Conservation (phyloP, 2,329 filamentous ascomycete genomes). For the Westerdykella ornata region DNA sequence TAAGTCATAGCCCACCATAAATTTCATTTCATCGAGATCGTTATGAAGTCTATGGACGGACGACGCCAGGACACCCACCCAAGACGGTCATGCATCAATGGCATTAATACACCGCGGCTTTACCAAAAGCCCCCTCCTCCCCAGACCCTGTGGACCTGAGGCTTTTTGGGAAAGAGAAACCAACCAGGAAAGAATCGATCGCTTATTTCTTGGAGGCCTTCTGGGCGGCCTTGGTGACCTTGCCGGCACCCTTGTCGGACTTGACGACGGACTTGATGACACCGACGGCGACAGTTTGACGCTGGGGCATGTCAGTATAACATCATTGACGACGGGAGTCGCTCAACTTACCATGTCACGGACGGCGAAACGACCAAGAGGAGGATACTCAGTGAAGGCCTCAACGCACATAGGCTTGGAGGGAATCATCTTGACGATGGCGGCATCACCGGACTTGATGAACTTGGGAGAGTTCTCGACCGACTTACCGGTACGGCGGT, state of each 20-base stretch:
- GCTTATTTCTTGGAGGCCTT: constrained; percentile 41
- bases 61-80: constrained; percentile 29
- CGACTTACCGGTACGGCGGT: constrained; percentile 99
- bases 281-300: constrained; percentile 75
- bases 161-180: constrained; percentile 27
- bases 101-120: constrained; percentile 32
- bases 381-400: constrained; percentile 99
- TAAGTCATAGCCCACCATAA: constrained; percentile 23
- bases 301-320: constrained; percentile 39
- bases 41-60: constrained; percentile 38
- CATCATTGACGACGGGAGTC: not conserved
- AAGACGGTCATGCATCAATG: constrained; percentile 35
- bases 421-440: constrained; percentile 99
- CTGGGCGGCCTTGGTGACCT: constrained; percentile 46
- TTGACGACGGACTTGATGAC: constrained; percentile 69
- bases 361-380: constrained; percentile 99
- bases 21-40: constrained; percentile 31
- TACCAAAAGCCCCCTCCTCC: constrained; percentile 34
- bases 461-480: constrained; percentile 91
- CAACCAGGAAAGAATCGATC: constrained; percentile 25
- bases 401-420: constrained; percentile 99
- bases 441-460: constrained; percentile 99
- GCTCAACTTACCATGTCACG: constrained; percentile 71
- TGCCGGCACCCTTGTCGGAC: constrained; percentile 44
- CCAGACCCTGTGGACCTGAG: constrained; percentile 24